A percentile compares a stretch with the other conserved stretches of the same genome.
Conservation (phyloP, 164 flowering plant genomes). For the Aristolochia fimbriata region DNA sequence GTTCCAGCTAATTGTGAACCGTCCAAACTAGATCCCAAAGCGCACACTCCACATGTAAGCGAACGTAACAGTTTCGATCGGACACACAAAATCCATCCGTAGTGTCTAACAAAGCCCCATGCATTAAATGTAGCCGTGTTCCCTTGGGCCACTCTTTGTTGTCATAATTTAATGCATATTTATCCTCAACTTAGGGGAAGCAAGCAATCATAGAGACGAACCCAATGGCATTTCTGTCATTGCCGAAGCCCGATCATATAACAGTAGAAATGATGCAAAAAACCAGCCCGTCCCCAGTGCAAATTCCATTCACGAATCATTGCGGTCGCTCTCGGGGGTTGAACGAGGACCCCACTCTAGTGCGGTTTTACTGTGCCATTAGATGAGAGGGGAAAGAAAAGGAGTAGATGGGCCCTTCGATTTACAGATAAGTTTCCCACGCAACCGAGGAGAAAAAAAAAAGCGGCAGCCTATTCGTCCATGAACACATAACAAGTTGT, state of each 20-base stretch:
- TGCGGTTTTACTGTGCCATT: constrained; percentile 15
- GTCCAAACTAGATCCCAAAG: too few relatives aligned
- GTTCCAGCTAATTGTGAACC: too few relatives aligned
- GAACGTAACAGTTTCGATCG: too few relatives aligned
- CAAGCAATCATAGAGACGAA: not conserved
- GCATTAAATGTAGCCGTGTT: too few relatives aligned
- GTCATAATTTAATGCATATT: too few relatives aligned
- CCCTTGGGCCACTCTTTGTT: too few relatives aligned
- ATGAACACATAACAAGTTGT: not conserved
- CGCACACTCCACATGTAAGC: too few relatives aligned
- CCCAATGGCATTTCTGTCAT: not conserved
- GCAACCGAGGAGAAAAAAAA: not conserved
- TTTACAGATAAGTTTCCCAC: constrained; percentile 17
- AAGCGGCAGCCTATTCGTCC: too few relatives aligned
- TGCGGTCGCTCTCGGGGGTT: constrained; percentile 4
- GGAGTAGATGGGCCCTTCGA: not conserved
- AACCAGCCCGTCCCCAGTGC: not conserved
- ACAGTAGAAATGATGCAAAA: not conserved
- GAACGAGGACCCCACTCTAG: constrained; percentile 1
- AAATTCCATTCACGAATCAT: constrained; percentile 8
- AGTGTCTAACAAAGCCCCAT: too few relatives aligned
- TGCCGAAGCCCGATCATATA: not conserved
- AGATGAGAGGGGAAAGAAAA: constrained; percentile 3
- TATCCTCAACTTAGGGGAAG: too few relatives aligned
- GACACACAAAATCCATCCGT: too few relatives aligned